Evolutionary conservation across 1,284 basidiomycete genomes (phyloP), one percentile per base, ranked within the genome.

Genomic region (Cerrena zonata): DNA sequence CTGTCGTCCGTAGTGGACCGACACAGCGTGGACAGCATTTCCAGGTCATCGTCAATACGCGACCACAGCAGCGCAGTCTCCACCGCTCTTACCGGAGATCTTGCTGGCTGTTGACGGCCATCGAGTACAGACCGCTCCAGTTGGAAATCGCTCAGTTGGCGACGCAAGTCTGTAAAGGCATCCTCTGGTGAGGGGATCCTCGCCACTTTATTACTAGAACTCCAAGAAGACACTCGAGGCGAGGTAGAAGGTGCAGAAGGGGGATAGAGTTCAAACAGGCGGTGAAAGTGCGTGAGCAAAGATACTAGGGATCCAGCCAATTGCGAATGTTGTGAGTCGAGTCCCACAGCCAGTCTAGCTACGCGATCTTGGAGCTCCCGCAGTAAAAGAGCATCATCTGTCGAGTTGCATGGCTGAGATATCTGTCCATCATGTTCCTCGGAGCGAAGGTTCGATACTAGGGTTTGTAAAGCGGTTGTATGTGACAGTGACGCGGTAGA

Each of bases 51-150:
- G 57, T 90, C 86, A 26, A 91, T 81, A 30, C 77, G 72, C 3
- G 76, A 71, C 89, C 89, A 92, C 1, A 91, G 69, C 15, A 91
- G 69, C 1, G 84, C 76, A 1, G 75, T 69, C 61, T 89, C 82
- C 3, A 84, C 79, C 1, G 69, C 75, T n/a, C 78, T 66, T 1
- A 77, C 71, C 1, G 84, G 79, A 4, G 79, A 61, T 45, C 15
- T 7, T 69, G 66, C 18, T 25, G 42, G 15, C 27, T 39, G 2
- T 23, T 42, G 49, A 21, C 34, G 12, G 40, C 49, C 47, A 53
- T 53, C 19, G 40, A 49, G 19, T 45, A 54, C 34, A n/a, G 41
- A 63, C 58, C 78, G 73, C 54, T 81, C 76, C 11, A 78, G 61
- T 60, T 85, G 85, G 22, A 91, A 66, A 53, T 83, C 83, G 56